Evolutionary conservation across 2,329 filamentous ascomycete genomes (phyloP).

Genomic region (Calonectria leucothoes): DNA sequence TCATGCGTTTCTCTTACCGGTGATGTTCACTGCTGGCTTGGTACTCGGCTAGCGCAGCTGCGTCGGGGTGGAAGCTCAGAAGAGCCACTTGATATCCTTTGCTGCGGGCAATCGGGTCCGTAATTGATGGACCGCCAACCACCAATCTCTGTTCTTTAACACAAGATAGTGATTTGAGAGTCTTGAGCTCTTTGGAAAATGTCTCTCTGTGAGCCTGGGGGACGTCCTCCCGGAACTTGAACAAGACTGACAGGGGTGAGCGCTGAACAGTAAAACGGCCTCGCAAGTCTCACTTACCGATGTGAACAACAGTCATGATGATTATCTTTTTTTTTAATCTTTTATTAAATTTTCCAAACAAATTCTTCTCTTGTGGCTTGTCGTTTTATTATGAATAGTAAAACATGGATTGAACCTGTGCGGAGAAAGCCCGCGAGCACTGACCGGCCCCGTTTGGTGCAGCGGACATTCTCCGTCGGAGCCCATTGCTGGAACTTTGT

Average conservation of each 20-base stretch:
- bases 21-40: conserved; percentile 65
- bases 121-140: conserved; percentile 65
- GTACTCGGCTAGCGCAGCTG: conserved; percentile 59
- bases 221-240: conserved; percentile 60
- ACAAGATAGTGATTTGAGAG: conserved; percentile 59
- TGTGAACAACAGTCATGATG: conserved; percentile 50
- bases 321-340: neutral
- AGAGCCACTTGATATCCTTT: conserved; percentile 65
- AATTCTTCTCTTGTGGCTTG: neutral
- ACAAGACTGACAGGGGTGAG: conserved; percentile 52
- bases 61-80: conserved; percentile 62
- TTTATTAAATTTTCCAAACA: too few relatives aligned
- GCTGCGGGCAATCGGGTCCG: conserved; percentile 61
- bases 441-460: neutral
- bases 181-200: conserved; percentile 60
- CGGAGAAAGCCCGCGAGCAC: conserved; percentile 14
- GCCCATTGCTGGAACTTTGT: neutral
- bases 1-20: conserved; percentile 45
- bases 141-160: conserved; percentile 61
- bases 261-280: neutral
- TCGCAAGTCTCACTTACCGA: conserved; percentile 36
- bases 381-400: neutral
- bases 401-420: neutral
- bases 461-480: conserved; percentile 1
- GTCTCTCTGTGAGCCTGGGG: conserved; percentile 53